Evolutionary conservation across 2,329 filamentous ascomycete species (phyloP), one percentile per base, ranked within the genome.

Genomic region (Monilinia laxa): DNA sequence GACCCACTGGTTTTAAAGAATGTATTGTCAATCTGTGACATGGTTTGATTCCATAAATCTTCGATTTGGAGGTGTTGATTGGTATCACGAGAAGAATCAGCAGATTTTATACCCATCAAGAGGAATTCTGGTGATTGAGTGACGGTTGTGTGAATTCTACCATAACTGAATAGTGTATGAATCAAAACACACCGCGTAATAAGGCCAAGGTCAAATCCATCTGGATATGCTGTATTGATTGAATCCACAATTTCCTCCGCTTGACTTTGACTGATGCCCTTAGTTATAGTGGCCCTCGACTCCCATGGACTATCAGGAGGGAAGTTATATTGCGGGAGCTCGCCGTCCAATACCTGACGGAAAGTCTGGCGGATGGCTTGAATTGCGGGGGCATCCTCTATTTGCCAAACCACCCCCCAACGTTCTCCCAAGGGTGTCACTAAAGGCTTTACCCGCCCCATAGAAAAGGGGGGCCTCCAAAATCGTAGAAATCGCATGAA

Each of bases 111-210:
- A 38, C 47, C 64, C 56, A 42, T 40, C 25, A 66, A 51, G 6
- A 35, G 64, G 12, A 62, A 66, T 55, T 62, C 47, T 9, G 64
- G 64, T 2, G 64, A 66, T 35, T 45, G 23, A 25, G 64, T 66
- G 18, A 53, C 42, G 6, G 25, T 45, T n/a, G 56, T 42, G 7
- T 38, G 47, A 28, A 31, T 45, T n/a, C 31, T 38, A 45, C 47
- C 18, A 47, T 38, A 25, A 25, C 56, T 54, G n/a, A 31, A 45
- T 12, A 66, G 25, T 1, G 56, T 54, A 16, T 66, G 64, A 14
- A 62, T 6, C 23, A 66, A 54, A 42, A 52, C 38, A 53, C 56
- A 66, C 20, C 56, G 47, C 20, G 56, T 66, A 28, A 47, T 45
- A 4, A 62, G 14, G 62, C 64, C 64, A 4, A 66, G 47, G 28